These are phyloP conservation scores for Reticulascus tulasneorum DNA, from an alignment of 2,329 filamentous ascomycete genomes.

Conservation along the genomic window DNA sequence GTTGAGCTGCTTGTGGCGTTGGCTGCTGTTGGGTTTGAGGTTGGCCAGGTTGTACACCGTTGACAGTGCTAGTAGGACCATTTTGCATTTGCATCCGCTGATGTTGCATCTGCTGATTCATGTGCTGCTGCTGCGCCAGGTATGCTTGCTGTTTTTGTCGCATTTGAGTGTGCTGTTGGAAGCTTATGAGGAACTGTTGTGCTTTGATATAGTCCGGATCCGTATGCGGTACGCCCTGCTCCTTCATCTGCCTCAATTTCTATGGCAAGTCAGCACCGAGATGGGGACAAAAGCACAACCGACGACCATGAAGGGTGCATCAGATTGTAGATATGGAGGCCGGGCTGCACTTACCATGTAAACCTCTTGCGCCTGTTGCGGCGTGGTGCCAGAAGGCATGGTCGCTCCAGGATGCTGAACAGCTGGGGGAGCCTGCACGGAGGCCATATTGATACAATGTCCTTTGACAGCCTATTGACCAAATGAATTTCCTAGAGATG, in stretches of 20 bases:
- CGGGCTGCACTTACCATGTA: conserved; percentile 50
- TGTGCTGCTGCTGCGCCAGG: conserved; percentile 33
- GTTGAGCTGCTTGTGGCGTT: conserved; percentile 27
- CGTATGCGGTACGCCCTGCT: conserved; percentile 71
- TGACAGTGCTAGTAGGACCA: conserved; percentile 49
- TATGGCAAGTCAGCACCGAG: conserved; percentile 30
- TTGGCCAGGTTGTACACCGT: conserved; percentile 41
- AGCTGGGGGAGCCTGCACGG: conserved; percentile 68
- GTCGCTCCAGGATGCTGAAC: conserved; percentile 62
- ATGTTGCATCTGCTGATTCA: conserved; percentile 50
- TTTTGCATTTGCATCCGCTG: conserved; percentile 49
- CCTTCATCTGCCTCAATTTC: conserved; percentile 89
- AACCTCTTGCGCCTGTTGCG: conserved; percentile 74
- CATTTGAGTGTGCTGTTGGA: conserved; percentile 63
- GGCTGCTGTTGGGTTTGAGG: conserved; percentile 24
- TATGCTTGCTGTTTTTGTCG: conserved; percentile 43
- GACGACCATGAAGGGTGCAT: too few species aligned
- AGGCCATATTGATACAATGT: conserved; percentile 58
- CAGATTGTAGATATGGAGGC: background rate
- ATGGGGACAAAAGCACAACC: too few species aligned
- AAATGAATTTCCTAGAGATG: conserved; percentile 13
- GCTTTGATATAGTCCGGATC: conserved; percentile 88
- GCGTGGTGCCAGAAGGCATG: conserved; percentile 65
- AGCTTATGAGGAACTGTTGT: conserved; percentile 67
- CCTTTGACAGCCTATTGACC: conserved; percentile 12